Percentiles rank a stretch among this genome's conserved stretches.
phyloP scores from a whole-genome alignment of 2,329 filamentous ascomycete species.

The Paecilomyces dactylethromorphus region DNA sequence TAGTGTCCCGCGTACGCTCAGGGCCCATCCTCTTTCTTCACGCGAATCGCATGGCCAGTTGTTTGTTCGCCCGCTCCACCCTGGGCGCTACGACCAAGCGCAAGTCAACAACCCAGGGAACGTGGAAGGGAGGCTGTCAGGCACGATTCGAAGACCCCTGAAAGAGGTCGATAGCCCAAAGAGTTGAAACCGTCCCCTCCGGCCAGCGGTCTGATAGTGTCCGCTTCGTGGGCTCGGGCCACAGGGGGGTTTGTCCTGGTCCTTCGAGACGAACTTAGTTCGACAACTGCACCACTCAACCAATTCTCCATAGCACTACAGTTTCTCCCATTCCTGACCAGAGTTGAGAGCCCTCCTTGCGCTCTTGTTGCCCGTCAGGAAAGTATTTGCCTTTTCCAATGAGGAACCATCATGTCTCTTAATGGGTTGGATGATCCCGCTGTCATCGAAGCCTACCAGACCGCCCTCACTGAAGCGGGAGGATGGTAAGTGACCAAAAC shows the following conservation, averaged over 20 bases:
- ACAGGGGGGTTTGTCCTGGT: background rate
- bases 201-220: background rate
- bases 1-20: background rate
- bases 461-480: conserved; percentile 72
- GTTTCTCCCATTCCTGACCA: background rate
- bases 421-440: conserved; percentile 82
- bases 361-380: background rate
- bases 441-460: conserved; percentile 78
- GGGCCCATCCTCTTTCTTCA: background rate
- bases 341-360: background rate
- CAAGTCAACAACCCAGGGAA: background rate
- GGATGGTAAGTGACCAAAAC: conserved; percentile 70
- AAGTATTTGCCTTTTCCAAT: background rate
- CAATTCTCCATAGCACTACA: background rate
- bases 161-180: background rate
- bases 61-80: background rate
- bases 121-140: background rate
- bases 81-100: background rate
- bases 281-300: background rate
- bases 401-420: conserved; percentile 65
- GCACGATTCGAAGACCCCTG: background rate
- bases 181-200: background rate
- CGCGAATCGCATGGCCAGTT: background rate
- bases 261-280: background rate
- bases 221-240: background rate